Evolutionary conservation across 495 filamentous ascomycete genomes (phyloP).

Genomic region (Aspergillus panamensis): DNA sequence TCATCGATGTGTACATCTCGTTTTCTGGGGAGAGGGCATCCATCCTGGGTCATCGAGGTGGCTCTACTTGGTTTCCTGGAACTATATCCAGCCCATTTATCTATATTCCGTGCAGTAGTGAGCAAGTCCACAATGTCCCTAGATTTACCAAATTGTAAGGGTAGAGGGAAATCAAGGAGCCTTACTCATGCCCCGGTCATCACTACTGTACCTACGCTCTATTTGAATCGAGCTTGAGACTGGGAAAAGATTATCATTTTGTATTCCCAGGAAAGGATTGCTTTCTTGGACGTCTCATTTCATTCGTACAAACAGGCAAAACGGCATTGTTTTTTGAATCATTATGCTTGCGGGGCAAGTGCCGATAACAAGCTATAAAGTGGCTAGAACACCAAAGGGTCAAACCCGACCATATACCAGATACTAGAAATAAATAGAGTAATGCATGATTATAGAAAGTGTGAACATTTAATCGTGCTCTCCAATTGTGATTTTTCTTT

Average conservation of each 20-base stretch:
- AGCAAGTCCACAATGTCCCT: too few relatives aligned
- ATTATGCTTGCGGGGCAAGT: slow-evolving; percentile 2
- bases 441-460: slow-evolving; percentile 4
- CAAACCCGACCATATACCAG: slow-evolving; percentile 5
- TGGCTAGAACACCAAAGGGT: slow-evolving; percentile 1
- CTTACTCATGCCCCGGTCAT: neutral
- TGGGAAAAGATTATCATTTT: neutral
- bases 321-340: slow-evolving; percentile 3
- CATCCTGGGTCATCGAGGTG: too few relatives aligned
- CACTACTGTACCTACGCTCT: neutral
- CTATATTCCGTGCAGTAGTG: too few relatives aligned
- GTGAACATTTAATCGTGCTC: slow-evolving; percentile 4
- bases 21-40: too few relatives aligned
- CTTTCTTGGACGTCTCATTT: slow-evolving; percentile 1
- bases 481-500: slow-evolving; percentile 9
- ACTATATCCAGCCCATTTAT: too few relatives aligned
- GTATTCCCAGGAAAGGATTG: neutral
- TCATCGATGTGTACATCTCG: too few relatives aligned
- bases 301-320: slow-evolving; percentile 9
- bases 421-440: slow-evolving; percentile 6
- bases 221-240: neutral
- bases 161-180: too few relatives aligned
- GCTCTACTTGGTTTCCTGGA: too few relatives aligned
- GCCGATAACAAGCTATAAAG: neutral
- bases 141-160: too few relatives aligned